Evolutionary conservation across 73 alveolate species (phyloP).

Genomic region (Loxodes magnus): DNA sequence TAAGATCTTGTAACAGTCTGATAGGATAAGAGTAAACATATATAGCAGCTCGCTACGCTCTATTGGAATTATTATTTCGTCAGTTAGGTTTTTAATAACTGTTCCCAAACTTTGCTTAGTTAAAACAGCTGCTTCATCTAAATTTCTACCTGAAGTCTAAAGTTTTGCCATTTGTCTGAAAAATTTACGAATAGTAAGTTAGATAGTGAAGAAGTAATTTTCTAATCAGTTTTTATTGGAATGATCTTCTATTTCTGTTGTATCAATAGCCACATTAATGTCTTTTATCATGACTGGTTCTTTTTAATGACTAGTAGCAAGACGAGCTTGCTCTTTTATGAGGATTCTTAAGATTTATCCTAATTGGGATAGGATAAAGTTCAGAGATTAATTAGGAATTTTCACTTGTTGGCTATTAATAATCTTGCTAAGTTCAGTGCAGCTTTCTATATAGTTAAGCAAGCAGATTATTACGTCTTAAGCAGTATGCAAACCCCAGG

Average conservation of each 20-base stretch:
- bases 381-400: too few species aligned
- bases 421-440: too few species aligned
- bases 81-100: not conserved
- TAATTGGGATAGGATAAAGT: too few species aligned
- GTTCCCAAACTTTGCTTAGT: not conserved
- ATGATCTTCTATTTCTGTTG: not conserved
- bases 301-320: not conserved
- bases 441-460: too few species aligned
- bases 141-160: not conserved
- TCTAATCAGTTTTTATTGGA: not conserved
- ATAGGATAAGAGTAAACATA: not conserved
- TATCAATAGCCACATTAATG: not conserved
- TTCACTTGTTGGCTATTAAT: too few species aligned
- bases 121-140: not conserved
- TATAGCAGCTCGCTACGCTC: not conserved
- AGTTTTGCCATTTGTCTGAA: constrained; percentile 5
- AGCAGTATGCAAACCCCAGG: too few species aligned
- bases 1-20: constrained; percentile 1
- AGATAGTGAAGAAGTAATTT: not conserved
- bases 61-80: not conserved
- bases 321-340: constrained; percentile 5
- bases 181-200: constrained; percentile 2
- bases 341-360: not conserved
- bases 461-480: too few species aligned
- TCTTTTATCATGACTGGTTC: not conserved